phyloP scores from a whole-genome alignment of 2,329 filamentous ascomycete genomes.

The Sphaerulina vaccinii region DNA sequence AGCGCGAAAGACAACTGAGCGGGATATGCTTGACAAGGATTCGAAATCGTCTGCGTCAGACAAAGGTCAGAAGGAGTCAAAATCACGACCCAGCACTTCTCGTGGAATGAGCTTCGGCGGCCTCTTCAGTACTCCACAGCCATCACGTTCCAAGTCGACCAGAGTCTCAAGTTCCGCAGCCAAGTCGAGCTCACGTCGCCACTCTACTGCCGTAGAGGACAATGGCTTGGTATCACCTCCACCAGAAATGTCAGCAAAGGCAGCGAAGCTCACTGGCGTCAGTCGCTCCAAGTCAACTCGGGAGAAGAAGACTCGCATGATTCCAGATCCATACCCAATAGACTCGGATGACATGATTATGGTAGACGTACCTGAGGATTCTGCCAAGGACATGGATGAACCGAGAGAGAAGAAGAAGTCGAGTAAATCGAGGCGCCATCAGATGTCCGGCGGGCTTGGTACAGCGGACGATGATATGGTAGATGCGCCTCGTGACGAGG shows the following conservation, averaged over 20 bases:
- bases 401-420: slow-evolving; percentile 36
- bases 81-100: slow-evolving; percentile 54
- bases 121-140: slow-evolving; percentile 56
- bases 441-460: slow-evolving; percentile 41
- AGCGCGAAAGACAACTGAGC: slow-evolving; percentile 53
- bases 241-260: slow-evolving; percentile 71
- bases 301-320: slow-evolving; percentile 52
- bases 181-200: slow-evolving; percentile 58
- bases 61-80: slow-evolving; percentile 56
- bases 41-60: slow-evolving; percentile 74
- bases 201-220: slow-evolving; percentile 54
- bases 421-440: slow-evolving; percentile 43
- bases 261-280: slow-evolving; percentile 72
- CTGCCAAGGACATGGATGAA: slow-evolving; percentile 36
- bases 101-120: slow-evolving; percentile 61
- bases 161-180: slow-evolving; percentile 53
- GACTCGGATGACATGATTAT: slow-evolving; percentile 59
- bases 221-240: slow-evolving; percentile 69
- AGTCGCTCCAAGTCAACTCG: slow-evolving; percentile 46
- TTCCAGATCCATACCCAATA: slow-evolving; percentile 60
- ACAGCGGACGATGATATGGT: slow-evolving; percentile 44
- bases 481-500: slow-evolving; percentile 44
- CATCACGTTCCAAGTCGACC: slow-evolving; percentile 61
- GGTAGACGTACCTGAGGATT: slow-evolving; percentile 51
- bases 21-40: slow-evolving; percentile 54